Conservation (phyloP, 768 basidiomycete species). For the Boletus fagicola region DNA sequence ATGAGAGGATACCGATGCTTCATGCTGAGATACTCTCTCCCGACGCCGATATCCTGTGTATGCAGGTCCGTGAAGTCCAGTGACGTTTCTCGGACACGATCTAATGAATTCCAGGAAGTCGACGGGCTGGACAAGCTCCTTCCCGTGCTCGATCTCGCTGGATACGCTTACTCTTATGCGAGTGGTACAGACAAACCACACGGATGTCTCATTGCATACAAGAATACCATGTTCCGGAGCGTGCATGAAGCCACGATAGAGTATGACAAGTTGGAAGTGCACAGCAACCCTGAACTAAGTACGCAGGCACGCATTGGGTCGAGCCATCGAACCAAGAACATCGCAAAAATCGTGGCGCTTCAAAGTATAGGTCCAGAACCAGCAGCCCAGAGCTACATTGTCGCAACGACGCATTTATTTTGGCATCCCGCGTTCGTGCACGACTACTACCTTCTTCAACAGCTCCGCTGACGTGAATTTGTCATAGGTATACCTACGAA, state of each 20-base stretch:
- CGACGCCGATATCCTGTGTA: conserved; percentile 77
- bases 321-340: conserved; percentile 75
- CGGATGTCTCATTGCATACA: conserved; percentile 82
- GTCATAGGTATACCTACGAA: conserved; percentile 63
- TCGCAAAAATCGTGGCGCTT: conserved; percentile 73
- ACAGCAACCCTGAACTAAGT: conserved; percentile 34
- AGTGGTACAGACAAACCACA: conserved; percentile 77
- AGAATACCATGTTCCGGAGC: conserved; percentile 47
- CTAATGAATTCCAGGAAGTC: conserved; percentile 62
- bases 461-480: background rate
- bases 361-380: conserved; percentile 37
- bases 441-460: background rate
- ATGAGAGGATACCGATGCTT: conserved; percentile 72
- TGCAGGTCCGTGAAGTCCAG: conserved; percentile 58
- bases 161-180: conserved; percentile 64
- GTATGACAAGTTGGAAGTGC: conserved; percentile 68
- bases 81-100: background rate
- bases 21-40: conserved; percentile 70
- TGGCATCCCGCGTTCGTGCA: conserved; percentile 83
- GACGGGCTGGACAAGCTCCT: conserved; percentile 74
- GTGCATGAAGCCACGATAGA: conserved; percentile 48
- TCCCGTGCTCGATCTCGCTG: conserved; percentile 60
- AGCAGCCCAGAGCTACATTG: conserved; percentile 53
- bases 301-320: conserved; percentile 44
- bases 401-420: conserved; percentile 91